Conservation (phyloP, 179 eudicot species). For the Patellifolia procumbens region DNA sequence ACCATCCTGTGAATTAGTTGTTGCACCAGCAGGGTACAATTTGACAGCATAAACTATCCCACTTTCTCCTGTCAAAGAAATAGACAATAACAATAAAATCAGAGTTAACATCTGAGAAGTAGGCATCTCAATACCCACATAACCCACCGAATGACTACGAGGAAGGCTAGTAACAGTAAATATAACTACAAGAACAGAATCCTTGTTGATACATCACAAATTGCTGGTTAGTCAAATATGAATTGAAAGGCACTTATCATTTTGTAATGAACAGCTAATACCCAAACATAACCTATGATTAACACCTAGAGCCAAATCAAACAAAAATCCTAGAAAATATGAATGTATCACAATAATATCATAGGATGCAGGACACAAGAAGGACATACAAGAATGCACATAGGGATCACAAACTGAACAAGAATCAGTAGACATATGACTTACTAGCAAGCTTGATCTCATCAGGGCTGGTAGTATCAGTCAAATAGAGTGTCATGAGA, state of each 20-base stretch:
- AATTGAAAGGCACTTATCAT: not conserved
- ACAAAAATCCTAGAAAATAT: not conserved
- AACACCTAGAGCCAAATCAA: not conserved
- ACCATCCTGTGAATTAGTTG: slow-evolving; percentile 99
- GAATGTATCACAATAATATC: not conserved
- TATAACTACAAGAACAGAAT: not conserved
- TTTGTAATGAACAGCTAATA: not conserved
- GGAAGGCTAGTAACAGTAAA: not conserved
- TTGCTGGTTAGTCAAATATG: not conserved
- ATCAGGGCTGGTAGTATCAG: slow-evolving; percentile 66
- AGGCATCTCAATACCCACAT: not conserved
- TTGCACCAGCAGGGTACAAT: slow-evolving; percentile 97
- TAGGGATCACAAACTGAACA: not conserved
- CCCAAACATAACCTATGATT: not conserved
- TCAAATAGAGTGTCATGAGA: slow-evolving; percentile 94
- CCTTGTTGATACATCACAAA: not conserved
- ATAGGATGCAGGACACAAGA: not conserved
- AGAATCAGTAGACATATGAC: slow-evolving; percentile 19
- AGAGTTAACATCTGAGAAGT: not conserved
- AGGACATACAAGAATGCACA: not conserved
- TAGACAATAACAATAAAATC: not conserved
- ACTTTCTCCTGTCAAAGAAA: slow-evolving; percentile 61
- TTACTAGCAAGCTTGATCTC: slow-evolving; percentile 94
- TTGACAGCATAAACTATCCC: slow-evolving; percentile 85
- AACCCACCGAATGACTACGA: not conserved